Conservation (phyloP, 139 green algal genomes). For the Edaphochlamys debaryana region DNA sequence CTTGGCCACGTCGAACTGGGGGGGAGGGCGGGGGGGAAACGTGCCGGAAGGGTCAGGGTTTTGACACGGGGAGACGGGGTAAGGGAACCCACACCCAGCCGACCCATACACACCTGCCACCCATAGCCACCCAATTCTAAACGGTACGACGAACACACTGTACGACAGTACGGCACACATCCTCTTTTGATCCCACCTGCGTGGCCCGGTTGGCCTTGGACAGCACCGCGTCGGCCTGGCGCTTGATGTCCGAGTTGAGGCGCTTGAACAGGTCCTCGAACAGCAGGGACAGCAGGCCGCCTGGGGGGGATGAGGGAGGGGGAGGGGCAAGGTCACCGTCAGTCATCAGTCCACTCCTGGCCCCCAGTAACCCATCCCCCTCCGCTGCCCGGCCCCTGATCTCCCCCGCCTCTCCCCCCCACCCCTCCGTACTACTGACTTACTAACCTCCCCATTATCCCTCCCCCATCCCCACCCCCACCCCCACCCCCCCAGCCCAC, state of each 20-base stretch:
- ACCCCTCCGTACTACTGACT: too few species aligned
- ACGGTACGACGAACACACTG: too few species aligned
- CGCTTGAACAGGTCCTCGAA: slow-evolving; percentile 99
- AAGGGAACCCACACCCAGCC: too few species aligned
- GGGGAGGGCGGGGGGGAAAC: background rate
- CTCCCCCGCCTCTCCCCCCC: too few species aligned
- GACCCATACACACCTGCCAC: too few species aligned
- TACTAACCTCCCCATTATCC: too few species aligned
- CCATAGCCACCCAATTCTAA: too few species aligned
- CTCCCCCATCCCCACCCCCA: background rate
- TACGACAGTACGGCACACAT: too few species aligned
- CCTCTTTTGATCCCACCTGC: slow-evolving; percentile 36
- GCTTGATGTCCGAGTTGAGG: slow-evolving; percentile 89
- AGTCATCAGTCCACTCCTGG: background rate
- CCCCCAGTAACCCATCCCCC: too few species aligned
- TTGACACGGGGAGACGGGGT: too few species aligned
- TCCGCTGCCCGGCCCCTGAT: too few species aligned
- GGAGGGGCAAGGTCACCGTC: background rate
- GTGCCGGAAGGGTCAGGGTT: too few species aligned
- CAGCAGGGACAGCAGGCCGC: slow-evolving; percentile 93
- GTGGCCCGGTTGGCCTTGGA: slow-evolving; percentile 77
- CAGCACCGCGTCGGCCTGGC: slow-evolving; percentile 86
- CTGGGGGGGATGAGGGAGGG: slow-evolving; percentile 49
- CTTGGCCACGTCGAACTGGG: slow-evolving; percentile 94
- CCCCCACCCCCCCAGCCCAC: slow-evolving; percentile 40